These are phyloP conservation scores for Aspergillus baeticus DNA, from an alignment of 495 filamentous ascomycete genomes.

Conservation along the genomic window DNA sequence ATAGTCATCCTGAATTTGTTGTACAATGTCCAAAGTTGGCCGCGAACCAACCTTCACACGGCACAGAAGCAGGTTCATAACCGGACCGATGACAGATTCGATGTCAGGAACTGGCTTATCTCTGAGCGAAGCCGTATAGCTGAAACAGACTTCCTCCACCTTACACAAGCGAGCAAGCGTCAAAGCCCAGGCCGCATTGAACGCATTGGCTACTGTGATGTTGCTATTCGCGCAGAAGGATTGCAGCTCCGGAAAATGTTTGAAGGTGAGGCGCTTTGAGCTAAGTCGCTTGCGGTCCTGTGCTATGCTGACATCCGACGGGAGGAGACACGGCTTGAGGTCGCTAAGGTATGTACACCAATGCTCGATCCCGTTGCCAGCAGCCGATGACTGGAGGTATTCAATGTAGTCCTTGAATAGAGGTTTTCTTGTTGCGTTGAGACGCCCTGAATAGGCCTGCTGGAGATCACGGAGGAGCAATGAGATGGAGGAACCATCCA, in stretches of 20 bases:
- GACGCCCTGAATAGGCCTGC: constrained; percentile 44
- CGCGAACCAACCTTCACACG: constrained; percentile 36
- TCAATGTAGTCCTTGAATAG: constrained; percentile 43
- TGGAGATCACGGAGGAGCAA: constrained; percentile 48
- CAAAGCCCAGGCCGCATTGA: constrained; percentile 55
- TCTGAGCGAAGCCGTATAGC: constrained; percentile 51
- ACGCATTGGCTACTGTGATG: constrained; percentile 49
- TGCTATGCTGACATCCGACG: neutral
- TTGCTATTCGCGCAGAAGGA: constrained; percentile 28
- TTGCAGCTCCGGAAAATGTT: constrained; percentile 10
- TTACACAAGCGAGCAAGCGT: constrained; percentile 49
- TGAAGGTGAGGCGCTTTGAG: constrained; percentile 35
- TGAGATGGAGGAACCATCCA: constrained; percentile 50
- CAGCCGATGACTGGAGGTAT: neutral
- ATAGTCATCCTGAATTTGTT: constrained; percentile 49
- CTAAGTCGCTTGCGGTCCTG: constrained; percentile 17
- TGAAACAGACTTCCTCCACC: constrained; percentile 52
- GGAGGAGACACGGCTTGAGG: neutral
- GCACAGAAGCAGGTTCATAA: constrained; percentile 45
- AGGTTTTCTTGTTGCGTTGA: constrained; percentile 34
- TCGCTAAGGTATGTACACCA: neutral
- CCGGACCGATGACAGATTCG: constrained; percentile 49
- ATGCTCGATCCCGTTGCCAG: neutral
- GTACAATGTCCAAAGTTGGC: constrained; percentile 28
- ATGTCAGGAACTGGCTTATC: constrained; percentile 46